Conservation (phyloP, 2,329 filamentous ascomycete species). For the Cadophora sp. region DNA sequence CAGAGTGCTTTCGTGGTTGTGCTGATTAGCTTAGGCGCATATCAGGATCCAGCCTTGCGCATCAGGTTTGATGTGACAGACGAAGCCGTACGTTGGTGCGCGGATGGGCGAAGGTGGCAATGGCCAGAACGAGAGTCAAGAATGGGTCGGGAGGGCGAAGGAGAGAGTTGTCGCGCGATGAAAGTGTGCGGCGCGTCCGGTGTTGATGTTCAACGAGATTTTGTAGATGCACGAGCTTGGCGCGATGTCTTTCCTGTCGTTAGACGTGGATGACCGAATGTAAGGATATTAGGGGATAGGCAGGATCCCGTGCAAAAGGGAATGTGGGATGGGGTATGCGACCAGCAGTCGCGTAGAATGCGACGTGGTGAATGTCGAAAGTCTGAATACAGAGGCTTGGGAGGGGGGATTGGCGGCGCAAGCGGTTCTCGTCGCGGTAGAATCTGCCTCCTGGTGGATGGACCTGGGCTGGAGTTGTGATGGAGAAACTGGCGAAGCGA, state of each 20-base stretch:
- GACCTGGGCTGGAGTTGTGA: constrained; percentile 25
- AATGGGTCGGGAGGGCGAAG: constrained; percentile 21
- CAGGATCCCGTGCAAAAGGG: not conserved
- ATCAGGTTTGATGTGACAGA: constrained; percentile 40
- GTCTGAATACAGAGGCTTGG: constrained; percentile 20
- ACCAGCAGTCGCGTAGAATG: constrained; percentile 29
- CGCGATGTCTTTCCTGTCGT: constrained; percentile 38
- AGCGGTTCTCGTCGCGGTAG: constrained; percentile 33
- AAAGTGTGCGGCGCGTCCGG: constrained; percentile 38
- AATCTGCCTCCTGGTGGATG: constrained; percentile 17
- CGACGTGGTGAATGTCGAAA: constrained; percentile 34
- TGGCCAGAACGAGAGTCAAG: constrained; percentile 26
- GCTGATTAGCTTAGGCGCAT: constrained; percentile 40
- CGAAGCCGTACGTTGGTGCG: constrained; percentile 29
- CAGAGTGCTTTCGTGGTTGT: constrained; percentile 28
- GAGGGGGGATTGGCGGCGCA: constrained; percentile 28
- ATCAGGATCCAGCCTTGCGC: constrained; percentile 45
- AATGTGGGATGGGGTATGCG: constrained; percentile 24
- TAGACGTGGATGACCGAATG: constrained; percentile 30
- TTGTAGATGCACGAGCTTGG: constrained; percentile 42
- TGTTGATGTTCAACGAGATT: constrained; percentile 42
- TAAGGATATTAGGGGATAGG: constrained; percentile 14
- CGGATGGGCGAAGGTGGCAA: constrained; percentile 28
- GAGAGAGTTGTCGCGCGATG: constrained; percentile 35
- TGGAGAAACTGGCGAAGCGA: constrained; percentile 15